Percentiles rank a stretch among this genome's conserved stretches.
phyloP scores from a whole-genome alignment of 352 stramenopile genomes.

The Globisporangium megalacanthum region DNA sequence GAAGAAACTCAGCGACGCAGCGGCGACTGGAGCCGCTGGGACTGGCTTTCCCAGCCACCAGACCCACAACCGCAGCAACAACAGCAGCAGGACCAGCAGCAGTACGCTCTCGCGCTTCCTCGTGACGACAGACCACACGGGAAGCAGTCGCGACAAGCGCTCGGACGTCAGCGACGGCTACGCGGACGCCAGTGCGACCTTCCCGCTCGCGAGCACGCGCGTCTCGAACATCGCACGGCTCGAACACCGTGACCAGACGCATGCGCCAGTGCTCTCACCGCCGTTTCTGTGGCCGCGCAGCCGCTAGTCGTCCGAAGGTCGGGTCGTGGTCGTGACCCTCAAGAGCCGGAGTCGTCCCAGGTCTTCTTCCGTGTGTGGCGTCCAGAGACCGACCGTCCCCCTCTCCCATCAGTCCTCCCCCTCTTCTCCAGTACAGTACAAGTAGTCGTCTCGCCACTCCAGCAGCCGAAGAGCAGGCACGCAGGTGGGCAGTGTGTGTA shows the following conservation, averaged over 20 bases:
- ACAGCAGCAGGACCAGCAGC: constrained; percentile 6
- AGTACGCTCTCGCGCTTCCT: constrained; percentile 62
- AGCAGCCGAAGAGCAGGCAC: too few relatives aligned
- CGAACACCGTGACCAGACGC: constrained; percentile 13
- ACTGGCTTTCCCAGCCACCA: not conserved
- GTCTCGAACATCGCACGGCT: constrained; percentile 15
- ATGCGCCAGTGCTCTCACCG: constrained; percentile 6
- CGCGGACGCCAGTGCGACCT: constrained; percentile 12
- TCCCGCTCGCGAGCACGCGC: constrained; percentile 12
- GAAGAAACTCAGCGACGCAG: constrained; percentile 1
- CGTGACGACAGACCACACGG: constrained; percentile 9
- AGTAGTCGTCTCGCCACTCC: not conserved
- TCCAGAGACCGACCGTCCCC: not conserved
- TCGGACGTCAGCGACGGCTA: constrained; percentile 18
- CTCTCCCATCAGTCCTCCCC: not conserved
- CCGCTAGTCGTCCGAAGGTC: not conserved
- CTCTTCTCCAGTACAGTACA: not conserved
- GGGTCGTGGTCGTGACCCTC: not conserved
- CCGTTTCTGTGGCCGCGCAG: constrained; percentile 12
- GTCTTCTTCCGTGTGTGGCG: not conserved
- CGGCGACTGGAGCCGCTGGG: not conserved
- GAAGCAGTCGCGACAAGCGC: constrained; percentile 15
- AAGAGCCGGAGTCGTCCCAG: not conserved
- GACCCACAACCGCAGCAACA: constrained; percentile 11
- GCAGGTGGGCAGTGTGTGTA: constrained; percentile 1